Percentiles rank a stretch among this genome's conserved stretches.
These are phyloP conservation scores for Coniochaeta ligniaria DNA, from an alignment of 2,329 filamentous ascomycete genomes.

Conservation along the genomic window DNA sequence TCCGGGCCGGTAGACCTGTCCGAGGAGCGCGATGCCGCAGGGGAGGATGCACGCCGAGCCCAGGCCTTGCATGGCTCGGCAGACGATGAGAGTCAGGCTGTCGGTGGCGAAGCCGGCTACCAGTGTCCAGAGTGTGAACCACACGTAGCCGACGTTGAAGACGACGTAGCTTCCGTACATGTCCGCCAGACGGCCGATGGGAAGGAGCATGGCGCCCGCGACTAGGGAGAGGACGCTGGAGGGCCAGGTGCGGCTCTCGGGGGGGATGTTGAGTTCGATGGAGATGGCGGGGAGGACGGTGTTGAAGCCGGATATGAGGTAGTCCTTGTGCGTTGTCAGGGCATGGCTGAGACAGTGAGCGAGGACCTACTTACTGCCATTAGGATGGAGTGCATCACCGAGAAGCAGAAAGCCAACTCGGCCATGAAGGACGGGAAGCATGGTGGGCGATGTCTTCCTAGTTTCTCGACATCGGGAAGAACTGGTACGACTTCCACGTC, in stretches of 20 bases:
- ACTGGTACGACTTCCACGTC: background rate
- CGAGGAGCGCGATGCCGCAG: slow-evolving; percentile 51
- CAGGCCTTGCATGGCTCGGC: slow-evolving; percentile 52
- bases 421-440: background rate
- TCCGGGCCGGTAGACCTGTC: slow-evolving; percentile 51
- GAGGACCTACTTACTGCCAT: background rate
- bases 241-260: slow-evolving; percentile 46
- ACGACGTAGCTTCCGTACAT: slow-evolving; percentile 40
- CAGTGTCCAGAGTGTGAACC: slow-evolving; percentile 49
- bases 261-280: slow-evolving; percentile 45
- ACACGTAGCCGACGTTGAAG: slow-evolving; percentile 34
- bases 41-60: slow-evolving; percentile 53
- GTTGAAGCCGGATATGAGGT: slow-evolving; percentile 54
- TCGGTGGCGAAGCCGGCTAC: slow-evolving; percentile 49
- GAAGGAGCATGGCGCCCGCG: slow-evolving; percentile 38
- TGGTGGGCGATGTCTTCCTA: background rate
- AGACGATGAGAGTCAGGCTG: slow-evolving; percentile 52
- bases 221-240: slow-evolving; percentile 39
- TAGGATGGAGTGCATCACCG: background rate
- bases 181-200: slow-evolving; percentile 38
- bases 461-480: background rate
- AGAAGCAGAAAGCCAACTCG: background rate
- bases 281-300: slow-evolving; percentile 30
- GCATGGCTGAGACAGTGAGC: background rate
- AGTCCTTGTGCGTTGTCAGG: slow-evolving; percentile 34